Evolutionary conservation across 768 basidiomycete species (phyloP).

Genomic region (Macrocybe gigantea): DNA sequence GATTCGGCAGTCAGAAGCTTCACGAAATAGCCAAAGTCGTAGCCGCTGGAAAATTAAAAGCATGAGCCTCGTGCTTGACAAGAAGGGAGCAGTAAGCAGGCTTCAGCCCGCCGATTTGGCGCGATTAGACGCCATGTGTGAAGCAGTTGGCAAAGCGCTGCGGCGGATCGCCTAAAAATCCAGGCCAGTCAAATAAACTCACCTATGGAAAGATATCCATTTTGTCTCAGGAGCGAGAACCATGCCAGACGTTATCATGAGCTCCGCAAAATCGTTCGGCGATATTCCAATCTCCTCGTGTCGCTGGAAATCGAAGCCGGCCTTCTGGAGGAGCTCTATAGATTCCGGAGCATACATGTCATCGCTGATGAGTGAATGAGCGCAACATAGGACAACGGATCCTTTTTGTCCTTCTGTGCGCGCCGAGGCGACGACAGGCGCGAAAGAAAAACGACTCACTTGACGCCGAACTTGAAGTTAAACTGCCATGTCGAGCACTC

Average conservation of each 20-base stretch:
- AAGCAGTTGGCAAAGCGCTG: neutral
- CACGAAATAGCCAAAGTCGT: slow-evolving; percentile 98
- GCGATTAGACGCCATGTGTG: neutral
- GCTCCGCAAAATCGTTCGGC: slow-evolving; percentile 93
- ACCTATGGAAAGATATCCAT: slow-evolving; percentile 99
- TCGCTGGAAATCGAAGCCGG: slow-evolving; percentile 92
- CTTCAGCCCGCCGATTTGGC: neutral
- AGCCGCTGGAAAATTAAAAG: slow-evolving; percentile 57
- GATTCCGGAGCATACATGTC: slow-evolving; percentile 99
- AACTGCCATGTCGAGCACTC: slow-evolving; percentile 98
- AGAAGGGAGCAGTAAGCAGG: neutral
- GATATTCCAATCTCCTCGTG: slow-evolving; percentile 90
- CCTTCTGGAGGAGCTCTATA: slow-evolving; percentile 89
- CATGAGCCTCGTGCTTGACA: neutral
- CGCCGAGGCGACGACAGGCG: neutral
- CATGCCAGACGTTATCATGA: slow-evolving; percentile 94
- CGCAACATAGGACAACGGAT: neutral
- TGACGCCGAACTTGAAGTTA: slow-evolving; percentile 91
- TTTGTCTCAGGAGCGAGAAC: slow-evolving; percentile 84
- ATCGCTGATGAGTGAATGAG: slow-evolving; percentile 46
- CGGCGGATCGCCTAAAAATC: neutral
- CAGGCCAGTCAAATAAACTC: slow-evolving; percentile 20
- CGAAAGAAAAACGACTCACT: slow-evolving; percentile 42
- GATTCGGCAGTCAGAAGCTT: slow-evolving; percentile 85
- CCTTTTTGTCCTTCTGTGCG: neutral